These are phyloP conservation scores for Passiflora organensis DNA, from an alignment of 345 rosid genomes.

Conservation along the genomic window DNA sequence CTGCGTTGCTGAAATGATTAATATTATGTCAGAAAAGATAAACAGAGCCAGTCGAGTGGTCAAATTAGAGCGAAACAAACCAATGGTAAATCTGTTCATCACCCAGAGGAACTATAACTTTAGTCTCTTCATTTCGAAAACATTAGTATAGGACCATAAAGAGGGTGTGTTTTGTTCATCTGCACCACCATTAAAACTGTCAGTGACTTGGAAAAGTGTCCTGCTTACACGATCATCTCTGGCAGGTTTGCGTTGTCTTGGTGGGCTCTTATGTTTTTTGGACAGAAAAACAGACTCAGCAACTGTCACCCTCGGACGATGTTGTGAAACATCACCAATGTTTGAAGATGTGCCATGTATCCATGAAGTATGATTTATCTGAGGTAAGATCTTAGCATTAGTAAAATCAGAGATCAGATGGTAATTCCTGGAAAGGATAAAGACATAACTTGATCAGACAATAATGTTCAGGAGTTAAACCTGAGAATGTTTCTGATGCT, in stretches of 20 bases:
- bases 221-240: constrained; percentile 27
- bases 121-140: background rate
- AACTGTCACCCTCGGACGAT: constrained; percentile 18
- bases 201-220: constrained; percentile 5
- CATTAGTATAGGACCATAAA: background rate
- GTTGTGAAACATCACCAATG: constrained; percentile 8
- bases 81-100: background rate
- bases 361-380: constrained; percentile 20
- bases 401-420: too few relatives aligned
- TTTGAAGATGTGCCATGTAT: constrained; percentile 12
- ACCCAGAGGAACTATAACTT: background rate
- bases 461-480: constrained; percentile 19
- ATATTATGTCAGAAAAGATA: constrained; percentile 4
- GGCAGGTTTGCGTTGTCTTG: constrained; percentile 15
- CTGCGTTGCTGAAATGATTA: constrained; percentile 34
- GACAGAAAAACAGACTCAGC: constrained; percentile 19
- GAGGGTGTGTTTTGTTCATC: background rate
- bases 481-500: constrained; percentile 21
- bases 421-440: too few relatives aligned
- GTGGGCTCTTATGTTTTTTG: background rate
- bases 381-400: constrained; percentile 17
- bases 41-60: background rate
- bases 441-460: too few relatives aligned
- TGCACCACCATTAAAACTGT: background rate
- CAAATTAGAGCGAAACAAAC: background rate